Percentiles rank a stretch among this genome's conserved stretches.
Conservation (phyloP, 2,329 filamentous ascomycete genomes). For the Fusarium napiforme region DNA sequence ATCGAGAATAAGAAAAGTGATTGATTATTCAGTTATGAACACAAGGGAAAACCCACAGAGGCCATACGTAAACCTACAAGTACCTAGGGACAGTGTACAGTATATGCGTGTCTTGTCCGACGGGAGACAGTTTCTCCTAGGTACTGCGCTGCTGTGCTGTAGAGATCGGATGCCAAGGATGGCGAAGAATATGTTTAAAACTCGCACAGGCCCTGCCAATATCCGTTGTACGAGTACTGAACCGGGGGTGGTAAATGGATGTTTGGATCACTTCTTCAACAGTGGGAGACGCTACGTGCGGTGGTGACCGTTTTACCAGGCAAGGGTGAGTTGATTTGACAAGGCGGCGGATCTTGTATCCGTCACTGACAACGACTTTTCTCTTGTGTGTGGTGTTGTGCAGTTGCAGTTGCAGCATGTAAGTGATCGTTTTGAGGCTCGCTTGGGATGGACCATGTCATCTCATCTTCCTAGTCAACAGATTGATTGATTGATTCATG, state of each 20-base stretch:
- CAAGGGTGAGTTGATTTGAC: slow-evolving; percentile 32
- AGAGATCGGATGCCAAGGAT: slow-evolving; percentile 45
- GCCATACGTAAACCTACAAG: background rate
- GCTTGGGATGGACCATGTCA: slow-evolving; percentile 6
- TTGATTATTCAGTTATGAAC: background rate
- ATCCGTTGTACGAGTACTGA: slow-evolving; percentile 17
- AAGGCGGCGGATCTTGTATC: slow-evolving; percentile 18
- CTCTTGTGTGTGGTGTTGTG: background rate
- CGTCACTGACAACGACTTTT: background rate
- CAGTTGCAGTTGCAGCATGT: slow-evolving; percentile 5
- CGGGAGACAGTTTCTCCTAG: slow-evolving; percentile 8
- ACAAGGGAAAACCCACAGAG: background rate
- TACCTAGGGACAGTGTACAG: background rate
- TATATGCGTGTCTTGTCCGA: slow-evolving; percentile 4
- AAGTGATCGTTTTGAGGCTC: slow-evolving; percentile 29
- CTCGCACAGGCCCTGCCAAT: slow-evolving; percentile 35
- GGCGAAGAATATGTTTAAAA: slow-evolving; percentile 12
- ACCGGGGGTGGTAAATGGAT: slow-evolving; percentile 7
- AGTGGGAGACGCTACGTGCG: slow-evolving; percentile 38
- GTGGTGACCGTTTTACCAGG: slow-evolving; percentile 43
- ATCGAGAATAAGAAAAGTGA: slow-evolving; percentile 7
- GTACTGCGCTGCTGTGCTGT: background rate
- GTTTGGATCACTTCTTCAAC: slow-evolving; percentile 35
- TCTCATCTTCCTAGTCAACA: background rate
- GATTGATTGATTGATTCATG: background rate